Conservation (phyloP, 768 basidiomycete genomes). For the Russula lepida region DNA sequence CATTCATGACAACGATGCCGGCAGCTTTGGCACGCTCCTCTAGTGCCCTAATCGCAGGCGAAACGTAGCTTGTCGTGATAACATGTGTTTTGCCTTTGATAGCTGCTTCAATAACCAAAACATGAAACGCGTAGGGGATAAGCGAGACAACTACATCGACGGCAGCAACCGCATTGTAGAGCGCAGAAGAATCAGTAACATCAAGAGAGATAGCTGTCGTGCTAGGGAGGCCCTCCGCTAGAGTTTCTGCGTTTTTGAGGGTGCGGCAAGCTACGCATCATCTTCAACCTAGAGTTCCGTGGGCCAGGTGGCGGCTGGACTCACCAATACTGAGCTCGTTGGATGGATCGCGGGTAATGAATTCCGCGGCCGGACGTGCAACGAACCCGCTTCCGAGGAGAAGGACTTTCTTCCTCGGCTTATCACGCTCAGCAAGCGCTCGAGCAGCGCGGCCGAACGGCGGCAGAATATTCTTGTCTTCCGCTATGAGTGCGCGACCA, state of each 20-base stretch:
- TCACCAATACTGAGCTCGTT: conserved; percentile 81
- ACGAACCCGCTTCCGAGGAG: conserved; percentile 94
- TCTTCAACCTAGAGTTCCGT: neutral
- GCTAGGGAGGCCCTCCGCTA: conserved; percentile 59
- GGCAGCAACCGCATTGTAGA: conserved; percentile 73
- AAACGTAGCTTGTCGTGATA: conserved; percentile 94
- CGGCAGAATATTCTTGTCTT: conserved; percentile 63
- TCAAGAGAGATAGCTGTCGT: conserved; percentile 76
- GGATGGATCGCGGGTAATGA: conserved; percentile 69
- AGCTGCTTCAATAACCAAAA: conserved; percentile 82
- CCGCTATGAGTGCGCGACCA: conserved; percentile 62
- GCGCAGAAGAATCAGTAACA: conserved; percentile 56
- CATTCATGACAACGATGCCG: conserved; percentile 92
- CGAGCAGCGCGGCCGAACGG: conserved; percentile 60
- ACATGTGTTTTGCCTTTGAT: conserved; percentile 85
- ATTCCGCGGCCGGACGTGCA: conserved; percentile 93
- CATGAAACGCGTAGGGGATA: conserved; percentile 92
- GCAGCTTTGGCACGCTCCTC: conserved; percentile 75
- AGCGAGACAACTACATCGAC: conserved; percentile 94
- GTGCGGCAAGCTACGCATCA: conserved; percentile 70
- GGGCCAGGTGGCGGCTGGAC: conserved; percentile 21
- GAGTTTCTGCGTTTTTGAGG: conserved; percentile 60
- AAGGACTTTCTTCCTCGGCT: conserved; percentile 64
- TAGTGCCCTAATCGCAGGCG: conserved; percentile 81
- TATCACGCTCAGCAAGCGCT: conserved; percentile 34